Conservation (phyloP, 768 basidiomycete genomes). For the Candolleomyces efflorescens region DNA sequence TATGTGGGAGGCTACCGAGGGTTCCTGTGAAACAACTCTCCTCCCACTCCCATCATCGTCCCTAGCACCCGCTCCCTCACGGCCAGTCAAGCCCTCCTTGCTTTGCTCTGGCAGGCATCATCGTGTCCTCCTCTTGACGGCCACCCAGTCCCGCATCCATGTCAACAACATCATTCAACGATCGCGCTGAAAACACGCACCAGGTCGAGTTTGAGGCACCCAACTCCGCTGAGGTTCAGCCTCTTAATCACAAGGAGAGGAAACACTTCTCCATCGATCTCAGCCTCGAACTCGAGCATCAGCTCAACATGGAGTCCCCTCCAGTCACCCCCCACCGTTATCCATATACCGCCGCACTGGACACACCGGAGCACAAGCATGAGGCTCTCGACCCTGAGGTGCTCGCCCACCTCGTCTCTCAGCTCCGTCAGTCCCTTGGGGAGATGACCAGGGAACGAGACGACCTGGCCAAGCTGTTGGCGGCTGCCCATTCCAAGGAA, state of each 20-base stretch:
- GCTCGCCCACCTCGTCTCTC: conserved; percentile 70
- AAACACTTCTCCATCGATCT: conserved; percentile 68
- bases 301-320: conserved; percentile 59
- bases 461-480: conserved; percentile 51
- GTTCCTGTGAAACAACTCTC: background rate
- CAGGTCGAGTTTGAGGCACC: conserved; percentile 37
- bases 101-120: background rate
- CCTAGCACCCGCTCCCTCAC: background rate
- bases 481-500: conserved; percentile 48
- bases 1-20: too few species aligned
- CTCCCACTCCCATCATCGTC: background rate
- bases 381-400: conserved; percentile 70
- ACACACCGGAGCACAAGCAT: conserved; percentile 15
- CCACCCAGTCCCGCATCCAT: conserved; percentile 11
- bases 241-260: conserved; percentile 14
- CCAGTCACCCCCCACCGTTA: conserved; percentile 40
- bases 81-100: background rate
- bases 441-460: conserved; percentile 71
- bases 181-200: conserved; percentile 26
- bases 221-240: conserved; percentile 22
- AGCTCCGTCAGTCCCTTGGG: conserved; percentile 61
- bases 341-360: conserved; percentile 13
- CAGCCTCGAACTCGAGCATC: conserved; percentile 73
- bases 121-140: conserved; percentile 11
- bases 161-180: conserved; percentile 21